Conservation (phyloP, 805 yeast species). For the Crinitomyces ghanaensis region DNA sequence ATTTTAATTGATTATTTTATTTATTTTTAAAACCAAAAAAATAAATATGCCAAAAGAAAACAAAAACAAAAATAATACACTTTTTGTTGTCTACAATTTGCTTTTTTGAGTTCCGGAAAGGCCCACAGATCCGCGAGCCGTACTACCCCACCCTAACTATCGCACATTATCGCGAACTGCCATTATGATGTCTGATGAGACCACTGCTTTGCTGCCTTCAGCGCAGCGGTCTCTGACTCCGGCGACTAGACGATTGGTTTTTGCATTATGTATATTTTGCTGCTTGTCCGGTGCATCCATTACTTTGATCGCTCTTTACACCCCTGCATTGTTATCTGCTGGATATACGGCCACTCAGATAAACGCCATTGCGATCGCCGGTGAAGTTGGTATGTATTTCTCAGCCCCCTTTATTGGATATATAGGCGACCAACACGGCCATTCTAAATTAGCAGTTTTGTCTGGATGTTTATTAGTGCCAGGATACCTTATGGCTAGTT, state of each 20-base stretch:
- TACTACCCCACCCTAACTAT: too few relatives aligned
- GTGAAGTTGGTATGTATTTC: conserved; percentile 73
- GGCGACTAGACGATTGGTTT: too few relatives aligned
- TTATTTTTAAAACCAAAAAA: background rate
- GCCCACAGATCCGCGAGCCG: too few relatives aligned
- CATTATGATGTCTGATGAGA: conserved; percentile 8
- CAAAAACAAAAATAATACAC: too few relatives aligned
- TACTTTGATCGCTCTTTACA: conserved; percentile 67
- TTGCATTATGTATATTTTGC: conserved; percentile 9
- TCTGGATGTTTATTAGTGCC: conserved; percentile 55
- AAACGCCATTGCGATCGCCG: conserved; percentile 63
- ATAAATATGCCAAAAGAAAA: too few relatives aligned
- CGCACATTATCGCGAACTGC: too few relatives aligned
- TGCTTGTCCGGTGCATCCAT: conserved; percentile 66
- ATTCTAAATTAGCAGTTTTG: conserved; percentile 54
- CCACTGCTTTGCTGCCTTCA: too few relatives aligned
- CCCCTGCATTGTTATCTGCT: conserved; percentile 51
- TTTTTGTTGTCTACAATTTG: too few relatives aligned
- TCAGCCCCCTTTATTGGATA: conserved; percentile 76
- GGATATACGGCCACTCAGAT: conserved; percentile 54
- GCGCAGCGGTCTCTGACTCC: too few relatives aligned
- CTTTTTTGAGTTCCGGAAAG: too few relatives aligned
- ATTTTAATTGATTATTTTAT: background rate
- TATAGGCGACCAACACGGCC: conserved; percentile 77
- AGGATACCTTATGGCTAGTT: conserved; percentile 46